phyloP scores from a whole-genome alignment of 306 rosid species.

The Mimosa pudica region DNA sequence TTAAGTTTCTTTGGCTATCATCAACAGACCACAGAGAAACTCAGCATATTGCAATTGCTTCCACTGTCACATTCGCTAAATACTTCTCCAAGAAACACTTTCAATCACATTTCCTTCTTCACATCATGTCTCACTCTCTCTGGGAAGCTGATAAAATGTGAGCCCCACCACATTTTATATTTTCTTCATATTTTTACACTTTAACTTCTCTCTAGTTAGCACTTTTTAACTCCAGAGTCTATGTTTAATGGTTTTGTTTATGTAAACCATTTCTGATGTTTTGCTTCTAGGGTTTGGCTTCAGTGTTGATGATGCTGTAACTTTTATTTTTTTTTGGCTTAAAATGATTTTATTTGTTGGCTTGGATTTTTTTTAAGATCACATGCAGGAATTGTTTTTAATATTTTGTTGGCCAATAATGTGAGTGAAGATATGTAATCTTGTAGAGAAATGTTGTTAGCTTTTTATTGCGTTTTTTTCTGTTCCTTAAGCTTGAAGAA shows the following conservation, averaged over 20 bases:
- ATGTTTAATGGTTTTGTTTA: constrained; percentile 16
- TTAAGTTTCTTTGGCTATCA: neutral
- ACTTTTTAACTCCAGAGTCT: neutral
- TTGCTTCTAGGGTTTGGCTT: constrained; percentile 17
- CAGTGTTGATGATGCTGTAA: constrained; percentile 8
- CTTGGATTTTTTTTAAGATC: neutral
- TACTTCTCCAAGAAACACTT: neutral
- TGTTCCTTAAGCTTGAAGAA: neutral
- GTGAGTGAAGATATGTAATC: neutral
- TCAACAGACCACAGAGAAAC: neutral
- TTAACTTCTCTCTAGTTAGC: neutral
- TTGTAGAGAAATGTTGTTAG: neutral
- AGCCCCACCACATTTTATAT: neutral
- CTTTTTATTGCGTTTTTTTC: neutral
- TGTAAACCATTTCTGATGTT: neutral
- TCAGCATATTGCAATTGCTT: neutral
- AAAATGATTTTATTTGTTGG: too few species aligned
- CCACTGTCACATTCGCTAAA: neutral
- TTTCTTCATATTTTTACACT: neutral
- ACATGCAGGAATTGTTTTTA: neutral
- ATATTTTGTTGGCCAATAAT: neutral
- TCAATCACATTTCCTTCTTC: constrained; percentile 38
- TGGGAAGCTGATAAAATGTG: constrained; percentile 70
- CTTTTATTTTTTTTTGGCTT: neutral
- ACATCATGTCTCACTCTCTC: constrained; percentile 59